Conservation (phyloP, 108 stramenopile species). For the Pseudonitzschia multiseries region DNA sequence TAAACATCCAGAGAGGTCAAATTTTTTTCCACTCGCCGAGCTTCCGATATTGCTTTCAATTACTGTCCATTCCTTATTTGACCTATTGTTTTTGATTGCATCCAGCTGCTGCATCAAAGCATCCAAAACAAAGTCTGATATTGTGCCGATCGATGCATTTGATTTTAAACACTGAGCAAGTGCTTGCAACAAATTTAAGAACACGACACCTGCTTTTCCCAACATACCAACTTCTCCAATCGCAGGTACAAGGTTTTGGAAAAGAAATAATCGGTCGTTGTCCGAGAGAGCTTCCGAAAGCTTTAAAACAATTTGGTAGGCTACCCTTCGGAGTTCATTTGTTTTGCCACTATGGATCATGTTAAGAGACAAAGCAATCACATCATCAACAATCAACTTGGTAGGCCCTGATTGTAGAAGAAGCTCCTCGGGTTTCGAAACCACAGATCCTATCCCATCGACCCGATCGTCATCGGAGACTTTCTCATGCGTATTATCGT, state of each 20-base stretch:
- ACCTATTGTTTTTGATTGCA: conserved; percentile 23
- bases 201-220: conserved; percentile 38
- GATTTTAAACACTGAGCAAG: conserved; percentile 32
- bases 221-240: conserved; percentile 42
- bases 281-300: conserved; percentile 32
- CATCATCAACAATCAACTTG: conserved; percentile 34
- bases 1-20: conserved; percentile 61
- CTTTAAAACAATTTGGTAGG: conserved; percentile 33
- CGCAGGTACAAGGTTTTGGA: conserved; percentile 37
- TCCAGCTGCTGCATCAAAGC: conserved; percentile 35
- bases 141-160: conserved; percentile 21
- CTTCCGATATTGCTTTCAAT: conserved; percentile 21
- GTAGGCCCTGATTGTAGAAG: conserved; percentile 28
- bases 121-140: conserved; percentile 21
- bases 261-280: conserved; percentile 33
- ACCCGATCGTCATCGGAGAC: background rate
- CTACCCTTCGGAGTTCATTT: conserved; percentile 46
- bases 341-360: conserved; percentile 56
- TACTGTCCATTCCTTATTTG: conserved; percentile 33
- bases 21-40: conserved; percentile 20
- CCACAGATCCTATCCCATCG: background rate
- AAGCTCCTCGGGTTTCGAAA: conserved; percentile 43
- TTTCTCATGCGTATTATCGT: background rate
- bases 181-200: conserved; percentile 35
- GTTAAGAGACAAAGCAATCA: conserved; percentile 52